Evolutionary conservation across 2,329 filamentous ascomycete species (phyloP).

Genomic region (Verticillium longisporum): DNA sequence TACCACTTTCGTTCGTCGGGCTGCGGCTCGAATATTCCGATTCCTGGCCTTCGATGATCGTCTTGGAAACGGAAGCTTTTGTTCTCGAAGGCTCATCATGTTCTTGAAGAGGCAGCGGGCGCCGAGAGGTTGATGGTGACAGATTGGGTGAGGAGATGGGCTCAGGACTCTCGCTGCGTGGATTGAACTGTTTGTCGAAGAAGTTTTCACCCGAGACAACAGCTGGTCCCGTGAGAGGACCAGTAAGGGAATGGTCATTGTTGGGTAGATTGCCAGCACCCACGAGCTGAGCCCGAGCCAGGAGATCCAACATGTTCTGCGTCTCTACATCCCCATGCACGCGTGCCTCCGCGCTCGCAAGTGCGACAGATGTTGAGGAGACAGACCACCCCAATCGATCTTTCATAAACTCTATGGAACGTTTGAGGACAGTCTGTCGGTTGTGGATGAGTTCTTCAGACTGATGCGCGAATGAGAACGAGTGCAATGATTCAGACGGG

Average conservation of each 20-base stretch:
- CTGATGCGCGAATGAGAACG: conserved; percentile 95
- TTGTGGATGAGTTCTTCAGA: conserved; percentile 88
- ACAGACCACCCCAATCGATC: conserved; percentile 78
- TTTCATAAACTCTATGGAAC: conserved; percentile 94
- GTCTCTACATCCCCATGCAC: conserved; percentile 77
- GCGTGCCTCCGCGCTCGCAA: conserved; percentile 78
- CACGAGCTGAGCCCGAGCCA: conserved; percentile 75
- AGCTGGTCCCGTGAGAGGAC: conserved; percentile 76
- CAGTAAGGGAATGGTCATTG: conserved; percentile 30
- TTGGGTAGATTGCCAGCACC: conserved; percentile 57
- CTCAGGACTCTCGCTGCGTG: conserved; percentile 44
- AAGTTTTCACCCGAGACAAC: conserved; percentile 67
- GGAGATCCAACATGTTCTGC: conserved; percentile 83
- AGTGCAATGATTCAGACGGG: conserved; percentile 92
- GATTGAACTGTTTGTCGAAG: conserved; percentile 76
- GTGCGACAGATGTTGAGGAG: conserved; percentile 59
- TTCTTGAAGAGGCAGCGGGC: conserved; percentile 4
- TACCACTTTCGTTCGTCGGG: conserved; percentile 48
- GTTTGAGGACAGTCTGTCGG: conserved; percentile 86
- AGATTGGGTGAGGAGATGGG: conserved; percentile 26
- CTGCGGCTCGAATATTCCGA: conserved; percentile 47
- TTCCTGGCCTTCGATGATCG: conserved; percentile 17
- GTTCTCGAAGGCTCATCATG: conserved; percentile 2
- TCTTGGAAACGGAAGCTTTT: conserved; percentile 8
- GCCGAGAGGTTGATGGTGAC: conserved; percentile 22